Evolutionary conservation across 352 stramenopile species (phyloP).

Genomic region (Phytophthora foliorum): DNA sequence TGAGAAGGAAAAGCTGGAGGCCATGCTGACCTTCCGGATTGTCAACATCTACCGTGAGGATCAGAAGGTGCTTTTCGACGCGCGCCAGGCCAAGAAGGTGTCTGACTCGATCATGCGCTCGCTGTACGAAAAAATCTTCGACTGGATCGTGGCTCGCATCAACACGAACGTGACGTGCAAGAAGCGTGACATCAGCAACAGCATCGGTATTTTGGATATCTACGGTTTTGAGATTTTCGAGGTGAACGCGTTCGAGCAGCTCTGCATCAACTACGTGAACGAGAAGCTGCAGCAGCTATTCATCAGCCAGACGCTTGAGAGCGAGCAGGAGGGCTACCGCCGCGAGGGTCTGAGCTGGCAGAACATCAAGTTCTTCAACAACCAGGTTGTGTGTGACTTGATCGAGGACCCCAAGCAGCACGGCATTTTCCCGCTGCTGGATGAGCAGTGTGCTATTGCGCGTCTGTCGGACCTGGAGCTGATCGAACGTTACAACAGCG

Average conservation of each 20-base stretch:
- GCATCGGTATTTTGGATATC: conserved; percentile 92
- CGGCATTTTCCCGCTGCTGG: conserved; percentile 84
- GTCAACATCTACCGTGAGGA: conserved; percentile 85
- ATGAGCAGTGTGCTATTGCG: conserved; percentile 84
- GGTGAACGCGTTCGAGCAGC: conserved; percentile 92
- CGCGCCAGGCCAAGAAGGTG: conserved; percentile 83
- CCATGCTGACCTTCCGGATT: conserved; percentile 80
- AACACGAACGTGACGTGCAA: conserved; percentile 87
- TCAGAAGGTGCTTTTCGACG: conserved; percentile 81
- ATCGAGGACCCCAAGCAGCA: conserved; percentile 89
- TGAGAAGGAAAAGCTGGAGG: conserved; percentile 67
- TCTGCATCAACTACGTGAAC: conserved; percentile 94
- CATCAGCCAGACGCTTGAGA: conserved; percentile 85
- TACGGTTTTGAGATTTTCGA: conserved; percentile 94
- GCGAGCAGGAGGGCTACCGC: conserved; percentile 83
- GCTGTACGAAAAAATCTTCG: conserved; percentile 93
- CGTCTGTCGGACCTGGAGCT: conserved; percentile 76
- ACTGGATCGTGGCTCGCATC: conserved; percentile 88
- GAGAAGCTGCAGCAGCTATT: conserved; percentile 91
- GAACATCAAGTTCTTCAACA: conserved; percentile 88
- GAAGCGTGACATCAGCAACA: conserved; percentile 70
- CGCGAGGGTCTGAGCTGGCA: conserved; percentile 82
- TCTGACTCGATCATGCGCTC: conserved; percentile 87
- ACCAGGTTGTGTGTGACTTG: conserved; percentile 90
- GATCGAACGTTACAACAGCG: conserved; percentile 82